Evolutionary conservation across 1,284 basidiomycete genomes (phyloP).

Genomic region (Cutaneotrichosporon sp.): DNA sequence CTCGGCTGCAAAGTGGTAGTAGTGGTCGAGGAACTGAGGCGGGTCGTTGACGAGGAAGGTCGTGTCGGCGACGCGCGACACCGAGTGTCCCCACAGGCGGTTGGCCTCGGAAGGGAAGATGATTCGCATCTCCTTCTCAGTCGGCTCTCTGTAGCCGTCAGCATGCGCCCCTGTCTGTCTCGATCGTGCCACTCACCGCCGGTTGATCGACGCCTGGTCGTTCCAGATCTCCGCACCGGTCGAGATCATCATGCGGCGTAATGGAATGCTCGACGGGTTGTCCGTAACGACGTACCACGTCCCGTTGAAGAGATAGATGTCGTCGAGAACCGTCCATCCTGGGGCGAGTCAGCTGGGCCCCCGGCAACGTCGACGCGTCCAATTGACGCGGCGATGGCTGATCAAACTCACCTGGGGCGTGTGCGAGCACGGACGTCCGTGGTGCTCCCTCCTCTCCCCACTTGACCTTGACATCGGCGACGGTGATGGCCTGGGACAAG

Average conservation of each 20-base stretch:
- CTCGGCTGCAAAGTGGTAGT: constrained; percentile 72
- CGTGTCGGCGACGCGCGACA: constrained; percentile 48
- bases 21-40: constrained; percentile 69
- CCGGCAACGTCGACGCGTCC: background rate
- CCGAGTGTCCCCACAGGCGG: constrained; percentile 63
- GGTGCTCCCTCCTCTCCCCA: constrained; percentile 45
- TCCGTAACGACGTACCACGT: constrained; percentile 56
- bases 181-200: constrained; percentile 36
- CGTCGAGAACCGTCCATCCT: constrained; percentile 74
- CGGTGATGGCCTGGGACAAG: constrained; percentile 4
- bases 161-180: background rate
- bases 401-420: constrained; percentile 52
- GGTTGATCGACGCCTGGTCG: constrained; percentile 53
- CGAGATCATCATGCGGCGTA: constrained; percentile 53
- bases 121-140: constrained; percentile 73
- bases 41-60: constrained; percentile 70
- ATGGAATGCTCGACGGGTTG: constrained; percentile 51
- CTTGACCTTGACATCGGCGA: constrained; percentile 39
- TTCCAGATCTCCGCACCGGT: constrained; percentile 56
- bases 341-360: background rate
- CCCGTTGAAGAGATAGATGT: constrained; percentile 59
- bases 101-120: constrained; percentile 69
- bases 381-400: background rate
- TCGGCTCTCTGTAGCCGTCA: constrained; percentile 57
- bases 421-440: constrained; percentile 45